Base-by-base conservation (phyloP, 1,284 basidiomycete species). In the Sanghuangporus weigelae region DNA sequence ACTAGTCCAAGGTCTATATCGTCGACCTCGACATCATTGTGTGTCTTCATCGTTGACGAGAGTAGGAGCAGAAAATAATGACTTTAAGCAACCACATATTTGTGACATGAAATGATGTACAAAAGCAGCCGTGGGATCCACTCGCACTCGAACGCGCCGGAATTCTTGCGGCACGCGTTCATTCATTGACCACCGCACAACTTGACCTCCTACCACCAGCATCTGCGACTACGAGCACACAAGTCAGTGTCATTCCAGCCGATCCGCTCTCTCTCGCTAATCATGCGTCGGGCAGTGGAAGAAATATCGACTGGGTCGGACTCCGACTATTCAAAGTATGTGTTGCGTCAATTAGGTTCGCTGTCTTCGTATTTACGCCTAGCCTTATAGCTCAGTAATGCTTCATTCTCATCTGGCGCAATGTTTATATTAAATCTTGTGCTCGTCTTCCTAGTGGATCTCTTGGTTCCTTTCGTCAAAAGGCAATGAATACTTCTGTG, bases 401-500 rank as follows among this genome's bases (percentile, higher is more conserved):
- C 61, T 36, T 60, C 57, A 46, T 38, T 51, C 19, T 55, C 31
- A 31, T 62, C 42, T 59, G 14, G 60, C 49, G 48, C 46, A 39
- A 42, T 21, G 23, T 35, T 40, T 39, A 68, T 19, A 39, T 73
- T 60, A 51, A 53, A 12, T 35, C 14, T 44, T 56, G 7, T 60
- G 14, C 69, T n/a, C 21, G 21, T 1, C 21, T 7, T 46, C n/a
- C 44, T 46, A 90, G 89, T 98, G 96, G 96, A 96, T 97, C 71
- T 94, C 95, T 6, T 98, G 96, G 96, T 99, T 98, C 75, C 82
- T 99, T 35, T 95, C 95, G 7, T 96, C 95, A n/a, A 96, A 93
- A 74, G 91, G 91, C 59, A 92, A 93, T 77, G 96, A 99, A 78
- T 99, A 99, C 81, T 99, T 98, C 75, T 98, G 96, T 77, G 96